Conservation (phyloP, 805 yeast species). For the Clavispora phyllophila region DNA sequence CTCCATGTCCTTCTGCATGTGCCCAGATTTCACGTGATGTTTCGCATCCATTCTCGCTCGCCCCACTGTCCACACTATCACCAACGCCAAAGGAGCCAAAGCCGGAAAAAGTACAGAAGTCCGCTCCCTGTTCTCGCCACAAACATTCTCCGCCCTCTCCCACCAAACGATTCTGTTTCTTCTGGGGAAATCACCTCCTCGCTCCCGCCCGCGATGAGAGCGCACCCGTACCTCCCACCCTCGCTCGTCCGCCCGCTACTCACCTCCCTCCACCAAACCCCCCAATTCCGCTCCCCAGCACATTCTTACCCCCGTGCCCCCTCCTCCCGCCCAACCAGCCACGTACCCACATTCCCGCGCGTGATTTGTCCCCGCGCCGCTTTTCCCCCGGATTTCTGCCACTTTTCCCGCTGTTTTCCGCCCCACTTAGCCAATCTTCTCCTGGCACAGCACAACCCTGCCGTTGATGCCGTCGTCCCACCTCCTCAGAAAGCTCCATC, state of each 20-base stretch:
- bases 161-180: no score
- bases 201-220: no score
- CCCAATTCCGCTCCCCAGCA: no score
- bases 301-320: background rate
- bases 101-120: no score
- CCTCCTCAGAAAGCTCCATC: conserved; percentile 15
- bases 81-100: no score
- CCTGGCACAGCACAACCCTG: background rate
- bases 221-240: background rate
- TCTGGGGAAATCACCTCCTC: no score
- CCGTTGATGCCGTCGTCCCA: conserved; percentile 12
- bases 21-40: no score
- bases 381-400: background rate
- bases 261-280: background rate
- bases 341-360: background rate
- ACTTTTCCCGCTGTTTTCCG: background rate
- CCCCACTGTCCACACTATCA: no score
- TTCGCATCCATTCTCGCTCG: no score
- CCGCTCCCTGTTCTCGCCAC: no score
- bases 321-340: background rate
- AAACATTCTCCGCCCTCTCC: no score
- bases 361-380: background rate
- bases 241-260: background rate
- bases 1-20: no score
- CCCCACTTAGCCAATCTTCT: background rate